phyloP scores from a whole-genome alignment of 2,329 filamentous ascomycete species.

The Alternaria dauci region DNA sequence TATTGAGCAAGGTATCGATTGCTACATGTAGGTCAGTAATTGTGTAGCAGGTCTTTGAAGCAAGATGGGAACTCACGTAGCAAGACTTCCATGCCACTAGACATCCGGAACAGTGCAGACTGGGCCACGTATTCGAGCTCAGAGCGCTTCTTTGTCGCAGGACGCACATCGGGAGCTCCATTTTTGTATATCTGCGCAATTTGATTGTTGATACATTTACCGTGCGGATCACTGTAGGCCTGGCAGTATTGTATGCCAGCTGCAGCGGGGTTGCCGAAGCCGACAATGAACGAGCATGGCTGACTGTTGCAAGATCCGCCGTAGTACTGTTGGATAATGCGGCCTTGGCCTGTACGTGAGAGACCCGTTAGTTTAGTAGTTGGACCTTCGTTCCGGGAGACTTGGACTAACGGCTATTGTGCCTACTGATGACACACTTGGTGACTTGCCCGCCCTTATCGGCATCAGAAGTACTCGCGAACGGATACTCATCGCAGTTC shows the following conservation, averaged over 20 bases:
- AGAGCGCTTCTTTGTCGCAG: not conserved
- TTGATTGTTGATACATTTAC: not conserved
- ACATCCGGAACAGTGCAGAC: not conserved
- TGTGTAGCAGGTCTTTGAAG: not conserved
- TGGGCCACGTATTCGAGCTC: not conserved
- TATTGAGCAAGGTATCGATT: not conserved
- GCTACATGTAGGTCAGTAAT: not conserved
- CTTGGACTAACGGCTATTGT: not conserved
- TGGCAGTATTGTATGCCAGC: not conserved
- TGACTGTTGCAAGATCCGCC: not conserved
- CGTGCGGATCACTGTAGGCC: not conserved
- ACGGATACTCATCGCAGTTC: slow-evolving; percentile 3
- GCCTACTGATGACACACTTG: slow-evolving; percentile 1
- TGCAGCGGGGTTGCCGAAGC: not conserved
- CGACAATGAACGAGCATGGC: not conserved
- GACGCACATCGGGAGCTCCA: not conserved
- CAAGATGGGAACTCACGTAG: not conserved
- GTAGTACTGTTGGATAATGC: not conserved
- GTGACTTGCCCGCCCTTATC: not conserved
- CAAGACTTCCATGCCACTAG: not conserved
- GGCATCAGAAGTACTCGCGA: slow-evolving; percentile 3
- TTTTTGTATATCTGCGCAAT: not conserved
- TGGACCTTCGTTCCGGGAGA: not conserved
- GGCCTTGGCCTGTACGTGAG: not conserved
- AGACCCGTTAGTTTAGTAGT: not conserved